A percentile compares a stretch with the other conserved stretches of the same genome.
Evolutionary conservation across 768 basidiomycete species (phyloP).

Genomic region (Rhizopogon sp.): DNA sequence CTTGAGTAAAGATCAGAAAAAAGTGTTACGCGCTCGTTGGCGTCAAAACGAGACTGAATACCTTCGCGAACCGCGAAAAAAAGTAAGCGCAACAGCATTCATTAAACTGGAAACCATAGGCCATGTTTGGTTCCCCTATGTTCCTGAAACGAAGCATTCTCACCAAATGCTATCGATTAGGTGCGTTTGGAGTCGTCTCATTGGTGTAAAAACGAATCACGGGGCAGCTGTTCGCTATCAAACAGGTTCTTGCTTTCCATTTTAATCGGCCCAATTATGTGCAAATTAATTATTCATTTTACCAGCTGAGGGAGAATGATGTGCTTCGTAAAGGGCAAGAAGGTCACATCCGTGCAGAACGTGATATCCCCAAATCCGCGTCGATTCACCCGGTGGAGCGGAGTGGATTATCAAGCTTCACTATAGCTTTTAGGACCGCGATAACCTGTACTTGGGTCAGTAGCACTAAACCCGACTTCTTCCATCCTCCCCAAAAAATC

Average conservation of each 20-base stretch:
- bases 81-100: constrained; percentile 83
- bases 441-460: constrained; percentile 89
- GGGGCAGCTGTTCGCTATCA: constrained; percentile 90
- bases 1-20: constrained; percentile 66
- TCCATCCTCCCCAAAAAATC: constrained; percentile 13
- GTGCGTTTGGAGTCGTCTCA: constrained; percentile 94
- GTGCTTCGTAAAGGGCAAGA: constrained; percentile 97
- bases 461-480: constrained; percentile 29
- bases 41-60: constrained; percentile 85
- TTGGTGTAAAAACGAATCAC: constrained; percentile 80
- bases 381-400: constrained; percentile 71
- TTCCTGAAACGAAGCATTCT: constrained; percentile 18
- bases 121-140: constrained; percentile 55
- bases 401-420: constrained; percentile 93
- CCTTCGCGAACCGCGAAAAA: constrained; percentile 76
- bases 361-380: constrained; percentile 89
- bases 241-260: constrained; percentile 58
- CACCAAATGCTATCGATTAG: constrained; percentile 37
- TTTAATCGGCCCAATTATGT: constrained; percentile 19
- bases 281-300: constrained; percentile 20
- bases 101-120: constrained; percentile 90
- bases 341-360: constrained; percentile 93
- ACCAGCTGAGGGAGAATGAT: constrained; percentile 77
- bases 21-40: constrained; percentile 70
- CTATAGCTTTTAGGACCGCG: constrained; percentile 94